Evolutionary conservation across 768 basidiomycete species (phyloP), one percentile per base, ranked within the genome.

Genomic region (Mrakia gelida): DNA sequence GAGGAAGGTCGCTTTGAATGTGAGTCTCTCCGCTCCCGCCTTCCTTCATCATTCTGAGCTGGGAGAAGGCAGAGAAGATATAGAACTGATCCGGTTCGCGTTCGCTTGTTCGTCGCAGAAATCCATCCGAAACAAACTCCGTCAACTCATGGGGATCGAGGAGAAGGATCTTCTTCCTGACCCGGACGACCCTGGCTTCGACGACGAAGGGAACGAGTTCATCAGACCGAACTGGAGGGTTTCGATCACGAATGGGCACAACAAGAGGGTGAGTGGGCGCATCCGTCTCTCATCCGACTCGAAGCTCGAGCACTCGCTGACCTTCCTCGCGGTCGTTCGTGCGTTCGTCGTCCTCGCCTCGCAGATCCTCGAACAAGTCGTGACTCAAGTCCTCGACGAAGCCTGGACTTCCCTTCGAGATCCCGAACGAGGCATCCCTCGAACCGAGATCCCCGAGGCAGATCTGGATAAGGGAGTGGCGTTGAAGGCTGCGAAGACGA

Each of bases 121-220:
- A 71, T 71, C 76, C 30, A 67, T 77, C 52, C 76, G 76, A 21
- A 59, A 13, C 71, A 72, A 54, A 52, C 73, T 77, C 62, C 68
- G 71, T n/a, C 28, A 72, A 43, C 71, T 77, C 7, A 72, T 77
- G 71, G 76, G 76, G 23, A 59, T 77, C 45, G 30, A 34, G 0
- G 54, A 62, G 21, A 68, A 77, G n/a, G 76, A 72, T 15, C 71
- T 34, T 28, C 71, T 77, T 18, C 76, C 76, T 4, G 56, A 62
- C 26, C 76, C 76, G 15, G 30, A 72, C 71, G 76, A 49, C n/a
- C 71, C 71, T 26, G 59, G 23, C 18, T 74, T 38, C 23, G 56
- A 43, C 4, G n/a, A 28, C 3, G 9, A 18, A 21, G n/a, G 18
- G 1, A 10, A 21, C 18, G 28, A 38, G 34, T 34, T 74, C 13